Conservation (phyloP, 1,284 basidiomycete species). For the Tylopilus sp. region DNA sequence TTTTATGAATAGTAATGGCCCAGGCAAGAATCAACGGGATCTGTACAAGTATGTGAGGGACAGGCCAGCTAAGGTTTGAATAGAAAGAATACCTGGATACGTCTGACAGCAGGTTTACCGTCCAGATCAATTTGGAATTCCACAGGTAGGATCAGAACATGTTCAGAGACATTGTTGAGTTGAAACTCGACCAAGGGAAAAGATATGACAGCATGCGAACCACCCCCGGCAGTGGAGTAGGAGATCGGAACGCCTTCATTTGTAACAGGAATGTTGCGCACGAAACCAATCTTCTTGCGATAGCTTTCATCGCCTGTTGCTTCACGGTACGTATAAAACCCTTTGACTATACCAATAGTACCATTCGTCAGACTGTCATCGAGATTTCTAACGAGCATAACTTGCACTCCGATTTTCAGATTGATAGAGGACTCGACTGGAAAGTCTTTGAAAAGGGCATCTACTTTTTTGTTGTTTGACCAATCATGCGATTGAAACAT, state of each 20-base stretch:
- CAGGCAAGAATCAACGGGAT: background rate
- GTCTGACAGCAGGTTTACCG: background rate
- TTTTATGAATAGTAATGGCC: conserved; percentile 5
- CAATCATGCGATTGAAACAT: background rate
- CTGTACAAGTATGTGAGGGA: too few species aligned
- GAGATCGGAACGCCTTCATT: background rate
- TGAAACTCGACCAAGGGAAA: background rate
- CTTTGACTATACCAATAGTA: background rate
- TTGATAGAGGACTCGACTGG: background rate
- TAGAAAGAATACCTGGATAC: background rate
- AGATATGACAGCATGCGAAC: background rate
- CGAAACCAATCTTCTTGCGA: background rate
- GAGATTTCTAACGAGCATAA: background rate
- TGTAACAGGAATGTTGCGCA: background rate
- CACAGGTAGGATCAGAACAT: background rate
- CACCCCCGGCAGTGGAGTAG: background rate
- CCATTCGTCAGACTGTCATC: background rate
- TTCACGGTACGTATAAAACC: background rate
- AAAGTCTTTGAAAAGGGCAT: background rate
- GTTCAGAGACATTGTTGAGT: background rate
- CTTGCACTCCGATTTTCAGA: background rate
- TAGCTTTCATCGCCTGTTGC: background rate
- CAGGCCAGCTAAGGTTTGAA: too few species aligned
- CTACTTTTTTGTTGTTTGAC: background rate
- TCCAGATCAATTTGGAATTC: background rate